phyloP scores from a whole-genome alignment of 768 basidiomycete species.

The Mycena kentingensis region DNA sequence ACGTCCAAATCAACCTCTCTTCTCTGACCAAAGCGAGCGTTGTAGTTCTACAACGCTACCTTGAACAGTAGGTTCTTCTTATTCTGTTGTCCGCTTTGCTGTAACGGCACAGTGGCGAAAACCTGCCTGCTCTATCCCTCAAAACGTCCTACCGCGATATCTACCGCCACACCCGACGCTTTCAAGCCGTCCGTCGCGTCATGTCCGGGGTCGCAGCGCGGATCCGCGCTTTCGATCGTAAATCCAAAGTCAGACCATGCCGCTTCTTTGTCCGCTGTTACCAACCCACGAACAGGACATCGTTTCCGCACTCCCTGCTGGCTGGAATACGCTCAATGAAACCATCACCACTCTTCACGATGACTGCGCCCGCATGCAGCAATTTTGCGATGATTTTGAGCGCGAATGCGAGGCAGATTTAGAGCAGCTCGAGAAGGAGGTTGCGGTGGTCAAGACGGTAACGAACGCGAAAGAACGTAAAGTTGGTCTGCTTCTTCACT shows the following conservation, averaged over 20 bases:
- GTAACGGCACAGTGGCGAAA: constrained; percentile 4
- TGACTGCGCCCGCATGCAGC: constrained; percentile 2
- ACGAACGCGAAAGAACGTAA: constrained; percentile 18
- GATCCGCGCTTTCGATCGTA: neutral
- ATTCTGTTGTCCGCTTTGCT: neutral
- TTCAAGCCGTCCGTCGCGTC: constrained; percentile 7
- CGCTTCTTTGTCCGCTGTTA: too few species aligned
- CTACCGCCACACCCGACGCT: constrained; percentile 12
- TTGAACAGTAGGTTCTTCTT: neutral
- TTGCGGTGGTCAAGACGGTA: constrained; percentile 9
- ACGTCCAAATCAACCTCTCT: neutral
- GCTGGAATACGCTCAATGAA: too few species aligned
- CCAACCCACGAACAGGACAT: neutral
- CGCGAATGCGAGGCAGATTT: constrained; percentile 7
- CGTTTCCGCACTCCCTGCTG: neutral
- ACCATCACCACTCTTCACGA: constrained; percentile 9
- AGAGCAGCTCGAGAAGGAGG: constrained; percentile 12
- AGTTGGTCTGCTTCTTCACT: neutral
- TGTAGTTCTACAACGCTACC: neutral
- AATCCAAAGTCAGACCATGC: neutral
- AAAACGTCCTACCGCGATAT: constrained; percentile 21
- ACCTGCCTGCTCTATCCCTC: constrained; percentile 16
- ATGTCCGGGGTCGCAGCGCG: neutral
- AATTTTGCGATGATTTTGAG: constrained; percentile 7
- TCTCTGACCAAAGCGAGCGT: neutral